Evolutionary conservation across 495 filamentous ascomycete genomes (phyloP).

Genomic region (Neurospora sp.): DNA sequence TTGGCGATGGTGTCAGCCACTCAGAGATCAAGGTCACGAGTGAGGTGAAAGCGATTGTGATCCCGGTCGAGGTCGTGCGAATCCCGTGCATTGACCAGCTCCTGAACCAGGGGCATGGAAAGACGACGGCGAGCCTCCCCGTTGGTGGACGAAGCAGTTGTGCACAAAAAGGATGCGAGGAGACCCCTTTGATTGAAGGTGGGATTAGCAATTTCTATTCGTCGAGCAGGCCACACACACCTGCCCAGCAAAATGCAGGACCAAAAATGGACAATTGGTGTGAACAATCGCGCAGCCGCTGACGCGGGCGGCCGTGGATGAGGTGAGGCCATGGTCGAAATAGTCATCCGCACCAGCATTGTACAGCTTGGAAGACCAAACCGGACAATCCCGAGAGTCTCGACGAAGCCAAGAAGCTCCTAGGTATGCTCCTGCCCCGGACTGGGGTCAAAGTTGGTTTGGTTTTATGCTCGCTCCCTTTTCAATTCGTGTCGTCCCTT

Average conservation of each 20-base stretch:
- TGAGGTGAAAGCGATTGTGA: neutral
- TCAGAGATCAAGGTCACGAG: neutral
- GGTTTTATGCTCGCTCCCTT: neutral
- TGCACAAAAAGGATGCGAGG: neutral
- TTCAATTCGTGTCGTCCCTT: neutral
- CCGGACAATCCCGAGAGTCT: neutral
- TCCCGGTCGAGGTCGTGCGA: neutral
- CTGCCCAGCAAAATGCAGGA: neutral
- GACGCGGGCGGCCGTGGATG: neutral
- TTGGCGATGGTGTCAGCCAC: neutral
- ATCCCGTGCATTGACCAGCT: neutral
- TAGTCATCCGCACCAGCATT: neutral
- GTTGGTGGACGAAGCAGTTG: neutral
- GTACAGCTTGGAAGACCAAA: neutral
- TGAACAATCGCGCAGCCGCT: neutral
- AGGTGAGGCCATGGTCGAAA: neutral
- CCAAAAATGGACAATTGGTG: neutral
- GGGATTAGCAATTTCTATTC: constrained; percentile 29
- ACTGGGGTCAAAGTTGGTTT: neutral
- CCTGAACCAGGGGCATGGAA: neutral
- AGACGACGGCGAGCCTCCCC: neutral
- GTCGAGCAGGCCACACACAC: constrained; percentile 10
- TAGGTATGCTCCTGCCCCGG: neutral
- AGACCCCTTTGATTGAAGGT: constrained; percentile 19
- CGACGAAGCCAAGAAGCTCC: neutral